Evolutionary conservation across 2,329 filamentous ascomycete genomes (phyloP).

Genomic region (Cladosporium sphaerospermum): DNA sequence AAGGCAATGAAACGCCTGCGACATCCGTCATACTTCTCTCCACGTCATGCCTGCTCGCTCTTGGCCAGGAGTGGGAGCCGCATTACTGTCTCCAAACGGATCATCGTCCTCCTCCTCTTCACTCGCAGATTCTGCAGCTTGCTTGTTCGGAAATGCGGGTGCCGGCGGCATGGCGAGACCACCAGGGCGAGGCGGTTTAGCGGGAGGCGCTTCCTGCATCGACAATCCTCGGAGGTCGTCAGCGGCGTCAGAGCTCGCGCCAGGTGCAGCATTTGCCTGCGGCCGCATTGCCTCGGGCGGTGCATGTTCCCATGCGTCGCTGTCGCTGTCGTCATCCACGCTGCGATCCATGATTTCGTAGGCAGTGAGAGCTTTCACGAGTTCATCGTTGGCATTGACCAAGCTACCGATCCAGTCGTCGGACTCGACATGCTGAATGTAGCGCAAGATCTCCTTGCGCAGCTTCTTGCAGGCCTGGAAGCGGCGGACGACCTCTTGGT

Average conservation of each 20-base stretch:
- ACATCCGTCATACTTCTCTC: constrained; percentile 20
- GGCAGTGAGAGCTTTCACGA: constrained; percentile 88
- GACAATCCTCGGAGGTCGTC: constrained; percentile 41
- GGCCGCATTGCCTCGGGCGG: constrained; percentile 6
- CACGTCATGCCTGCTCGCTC: constrained; percentile 36
- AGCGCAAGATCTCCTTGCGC: constrained; percentile 76
- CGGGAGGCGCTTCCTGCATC: constrained; percentile 40
- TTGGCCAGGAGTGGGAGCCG: constrained; percentile 49
- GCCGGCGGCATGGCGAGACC: constrained; percentile 34
- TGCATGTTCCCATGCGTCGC: constrained; percentile 49
- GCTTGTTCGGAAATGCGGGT: constrained; percentile 34
- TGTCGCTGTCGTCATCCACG: constrained; percentile 66
- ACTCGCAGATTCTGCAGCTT: constrained; percentile 38
- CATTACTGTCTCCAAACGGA: constrained; percentile 80
- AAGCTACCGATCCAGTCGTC: constrained; percentile 89
- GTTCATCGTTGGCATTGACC: constrained; percentile 88
- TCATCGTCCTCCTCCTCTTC: constrained; percentile 75
- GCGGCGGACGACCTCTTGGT: constrained; percentile 63
- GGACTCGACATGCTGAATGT: constrained; percentile 85
- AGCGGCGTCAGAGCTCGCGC: constrained; percentile 25
- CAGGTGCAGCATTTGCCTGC: constrained; percentile 4
- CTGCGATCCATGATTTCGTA: constrained; percentile 90
- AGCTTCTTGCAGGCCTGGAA: constrained; percentile 86
- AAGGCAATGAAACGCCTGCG: no score
- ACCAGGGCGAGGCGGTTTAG: constrained; percentile 43